phyloP scores from a whole-genome alignment of 495 filamentous ascomycete genomes.

The Tetracladium setigerum region DNA sequence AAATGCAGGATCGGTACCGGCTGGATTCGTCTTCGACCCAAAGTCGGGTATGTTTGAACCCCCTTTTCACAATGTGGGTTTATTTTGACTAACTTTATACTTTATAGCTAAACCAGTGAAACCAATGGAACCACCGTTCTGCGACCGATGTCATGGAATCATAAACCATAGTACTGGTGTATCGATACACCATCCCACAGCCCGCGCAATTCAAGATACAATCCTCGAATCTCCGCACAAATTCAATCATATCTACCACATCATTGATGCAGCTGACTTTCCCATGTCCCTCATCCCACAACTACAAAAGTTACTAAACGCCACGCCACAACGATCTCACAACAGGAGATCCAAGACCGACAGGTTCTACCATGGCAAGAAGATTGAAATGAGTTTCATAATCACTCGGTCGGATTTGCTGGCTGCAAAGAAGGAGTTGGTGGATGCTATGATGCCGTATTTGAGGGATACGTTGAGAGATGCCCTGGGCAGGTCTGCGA shows the following conservation, averaged over 20 bases:
- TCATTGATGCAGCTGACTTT: constrained; percentile 97
- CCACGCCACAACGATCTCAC: constrained; percentile 58
- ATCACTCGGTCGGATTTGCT: constrained; percentile 86
- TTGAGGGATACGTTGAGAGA: constrained; percentile 64
- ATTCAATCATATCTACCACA: constrained; percentile 88
- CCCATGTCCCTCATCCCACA: constrained; percentile 79
- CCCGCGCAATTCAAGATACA: constrained; percentile 71
- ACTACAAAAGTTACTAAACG: constrained; percentile 42
- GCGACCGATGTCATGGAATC: constrained; percentile 80
- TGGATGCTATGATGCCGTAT: constrained; percentile 77
- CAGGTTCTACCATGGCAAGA: constrained; percentile 53
- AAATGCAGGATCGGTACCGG: constrained; percentile 9
- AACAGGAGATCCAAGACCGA: constrained; percentile 63
- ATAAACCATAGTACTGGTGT: constrained; percentile 63
- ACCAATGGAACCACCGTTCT: constrained; percentile 42
- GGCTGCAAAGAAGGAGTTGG: constrained; percentile 69
- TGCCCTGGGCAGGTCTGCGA: constrained; percentile 52
- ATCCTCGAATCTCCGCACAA: constrained; percentile 78
- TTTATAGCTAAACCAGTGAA: constrained; percentile 10
- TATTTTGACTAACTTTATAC: constrained; percentile 6
- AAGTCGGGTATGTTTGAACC: constrained; percentile 7
- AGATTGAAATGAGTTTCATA: constrained; percentile 73
- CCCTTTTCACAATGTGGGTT: not conserved
- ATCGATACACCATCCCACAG: constrained; percentile 66
- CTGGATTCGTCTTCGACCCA: not conserved